Percentiles rank a stretch among this genome's conserved stretches.
These are phyloP conservation scores for Penicillium sp. DNA, from an alignment of 2,329 filamentous ascomycete species.

Conservation along the genomic window DNA sequence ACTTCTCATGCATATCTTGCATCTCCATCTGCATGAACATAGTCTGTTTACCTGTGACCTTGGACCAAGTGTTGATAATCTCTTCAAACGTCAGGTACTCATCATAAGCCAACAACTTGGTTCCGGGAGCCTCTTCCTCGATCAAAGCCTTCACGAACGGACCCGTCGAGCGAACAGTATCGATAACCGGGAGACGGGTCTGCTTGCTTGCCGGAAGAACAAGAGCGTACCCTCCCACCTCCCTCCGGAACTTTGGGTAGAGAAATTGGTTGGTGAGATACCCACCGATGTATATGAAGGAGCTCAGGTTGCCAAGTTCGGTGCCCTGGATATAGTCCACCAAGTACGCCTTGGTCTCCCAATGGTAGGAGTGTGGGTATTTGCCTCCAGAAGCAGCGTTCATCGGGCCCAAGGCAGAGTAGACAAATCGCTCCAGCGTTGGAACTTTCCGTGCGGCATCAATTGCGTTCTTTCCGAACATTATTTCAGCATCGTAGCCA, in stretches of 20 bases:
- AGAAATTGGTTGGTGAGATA: slow-evolving; percentile 35
- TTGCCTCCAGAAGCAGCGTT: slow-evolving; percentile 48
- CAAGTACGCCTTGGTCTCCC: slow-evolving; percentile 53
- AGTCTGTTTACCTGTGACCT: slow-evolving; percentile 39
- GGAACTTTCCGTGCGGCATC: slow-evolving; percentile 50
- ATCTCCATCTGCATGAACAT: slow-evolving; percentile 29
- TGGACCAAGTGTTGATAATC: slow-evolving; percentile 36
- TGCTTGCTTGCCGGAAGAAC: slow-evolving; percentile 27
- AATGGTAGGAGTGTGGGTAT: slow-evolving; percentile 49
- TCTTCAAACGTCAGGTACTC: slow-evolving; percentile 37
- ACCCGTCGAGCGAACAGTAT: slow-evolving; percentile 42
- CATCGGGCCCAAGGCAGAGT: slow-evolving; percentile 54
- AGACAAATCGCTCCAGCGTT: slow-evolving; percentile 51
- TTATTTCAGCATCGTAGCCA: slow-evolving; percentile 51
- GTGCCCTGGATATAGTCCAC: slow-evolving; percentile 49
- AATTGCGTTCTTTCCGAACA: slow-evolving; percentile 56
- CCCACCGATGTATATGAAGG: slow-evolving; percentile 33
- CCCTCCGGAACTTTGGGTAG: slow-evolving; percentile 27
- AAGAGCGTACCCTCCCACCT: slow-evolving; percentile 33
- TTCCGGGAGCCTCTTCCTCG: slow-evolving; percentile 37
- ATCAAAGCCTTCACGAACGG: slow-evolving; percentile 48
- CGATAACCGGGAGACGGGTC: slow-evolving; percentile 42
- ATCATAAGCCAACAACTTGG: slow-evolving; percentile 49
- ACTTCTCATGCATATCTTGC: slow-evolving; percentile 34
- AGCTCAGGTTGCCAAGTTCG: slow-evolving; percentile 47